Evolutionary conservation across 202 grass and related monocot genomes (phyloP).

Genomic region (Panicum virgatum): DNA sequence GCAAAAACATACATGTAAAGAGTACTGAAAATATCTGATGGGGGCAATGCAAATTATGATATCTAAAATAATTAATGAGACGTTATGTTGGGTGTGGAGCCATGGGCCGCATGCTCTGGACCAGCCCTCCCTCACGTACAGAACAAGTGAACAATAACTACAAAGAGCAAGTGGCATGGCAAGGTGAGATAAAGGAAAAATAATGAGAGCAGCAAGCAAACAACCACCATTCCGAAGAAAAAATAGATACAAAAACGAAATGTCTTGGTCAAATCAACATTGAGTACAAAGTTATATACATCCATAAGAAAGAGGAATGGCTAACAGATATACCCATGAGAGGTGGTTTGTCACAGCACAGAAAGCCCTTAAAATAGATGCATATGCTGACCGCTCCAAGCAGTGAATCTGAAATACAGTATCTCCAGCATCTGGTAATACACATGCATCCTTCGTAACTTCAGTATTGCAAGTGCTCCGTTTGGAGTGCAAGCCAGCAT

Average conservation of each 20-base stretch:
- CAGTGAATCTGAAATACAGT: conserved; percentile 56
- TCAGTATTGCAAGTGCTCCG: conserved; percentile 8
- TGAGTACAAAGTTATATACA: background rate
- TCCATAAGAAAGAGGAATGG: background rate
- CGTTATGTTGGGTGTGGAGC: background rate
- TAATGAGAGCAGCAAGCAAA: background rate
- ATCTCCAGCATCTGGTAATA: conserved; percentile 36
- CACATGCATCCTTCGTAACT: conserved; percentile 15
- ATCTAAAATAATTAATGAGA: background rate
- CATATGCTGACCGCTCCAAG: conserved; percentile 56
- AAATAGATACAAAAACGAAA: background rate
- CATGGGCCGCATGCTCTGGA: background rate
- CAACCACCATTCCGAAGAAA: background rate
- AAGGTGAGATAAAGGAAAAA: background rate
- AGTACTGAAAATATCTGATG: conserved; percentile 23
- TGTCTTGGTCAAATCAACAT: background rate
- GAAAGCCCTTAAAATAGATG: conserved; percentile 55
- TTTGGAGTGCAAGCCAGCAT: conserved; percentile 9
- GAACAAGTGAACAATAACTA: background rate
- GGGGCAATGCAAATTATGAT: background rate
- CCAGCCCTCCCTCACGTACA: background rate
- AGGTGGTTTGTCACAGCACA: conserved; percentile 53
- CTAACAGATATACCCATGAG: conserved; percentile 54
- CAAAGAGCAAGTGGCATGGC: background rate
- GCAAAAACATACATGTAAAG: conserved; percentile 32